These are phyloP conservation scores for Senna tora DNA, from an alignment of 306 rosid species.

Conservation along the genomic window DNA sequence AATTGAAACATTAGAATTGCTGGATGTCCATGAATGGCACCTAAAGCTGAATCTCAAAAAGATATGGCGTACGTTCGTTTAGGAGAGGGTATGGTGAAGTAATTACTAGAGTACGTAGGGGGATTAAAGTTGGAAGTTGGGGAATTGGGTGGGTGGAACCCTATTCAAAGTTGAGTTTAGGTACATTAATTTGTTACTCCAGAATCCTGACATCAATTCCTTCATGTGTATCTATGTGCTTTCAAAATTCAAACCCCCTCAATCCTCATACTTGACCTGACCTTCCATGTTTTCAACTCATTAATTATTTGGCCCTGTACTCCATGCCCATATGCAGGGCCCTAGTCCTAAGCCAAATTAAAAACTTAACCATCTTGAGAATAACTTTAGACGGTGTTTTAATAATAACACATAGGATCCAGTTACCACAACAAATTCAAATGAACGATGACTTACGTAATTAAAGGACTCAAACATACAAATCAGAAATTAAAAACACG, in stretches of 20 bases:
- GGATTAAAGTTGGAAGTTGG: not conserved
- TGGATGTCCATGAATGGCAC: not conserved
- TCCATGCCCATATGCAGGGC: not conserved
- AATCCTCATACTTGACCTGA: too few relatives aligned
- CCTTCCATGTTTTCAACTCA: too few relatives aligned
- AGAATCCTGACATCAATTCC: constrained; percentile 38
- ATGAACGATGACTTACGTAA: too few relatives aligned
- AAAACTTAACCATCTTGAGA: too few relatives aligned
- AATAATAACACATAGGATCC: not conserved
- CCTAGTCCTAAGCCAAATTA: too few relatives aligned
- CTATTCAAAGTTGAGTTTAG: not conserved
- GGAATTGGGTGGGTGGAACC: not conserved
- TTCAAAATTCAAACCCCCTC: constrained; percentile 15
- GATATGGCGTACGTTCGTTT: not conserved
- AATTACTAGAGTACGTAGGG: not conserved
- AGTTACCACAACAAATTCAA: not conserved
- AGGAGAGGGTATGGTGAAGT: not conserved
- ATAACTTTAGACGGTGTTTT: not conserved
- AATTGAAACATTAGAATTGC: not conserved
- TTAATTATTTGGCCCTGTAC: not conserved
- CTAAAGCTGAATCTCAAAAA: not conserved
- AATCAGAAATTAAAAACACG: too few relatives aligned
- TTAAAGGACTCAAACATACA: too few relatives aligned
- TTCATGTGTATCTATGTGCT: not conserved
- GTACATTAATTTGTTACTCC: constrained; percentile 5